Evolutionary conservation across 768 basidiomycete genomes (phyloP), one percentile per base, ranked within the genome.

Genomic region (Lentinula raphanica): DNA sequence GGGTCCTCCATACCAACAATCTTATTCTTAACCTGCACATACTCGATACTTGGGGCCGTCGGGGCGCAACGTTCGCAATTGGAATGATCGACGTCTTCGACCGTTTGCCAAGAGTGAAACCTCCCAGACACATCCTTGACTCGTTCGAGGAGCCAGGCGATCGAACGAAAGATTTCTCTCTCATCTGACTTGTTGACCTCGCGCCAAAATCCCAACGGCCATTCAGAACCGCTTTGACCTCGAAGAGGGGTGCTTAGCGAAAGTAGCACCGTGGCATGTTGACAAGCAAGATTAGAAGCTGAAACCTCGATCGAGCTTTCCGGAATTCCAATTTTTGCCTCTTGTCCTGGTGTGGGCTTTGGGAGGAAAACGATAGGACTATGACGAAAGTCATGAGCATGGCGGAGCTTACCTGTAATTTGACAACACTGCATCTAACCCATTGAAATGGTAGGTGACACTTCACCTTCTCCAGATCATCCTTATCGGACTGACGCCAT

Each of bases 121-220:
- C 80, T 73, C 36, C 83, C 84, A 23, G 88, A 82, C 58, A 93
- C 82, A 58, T 86, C 82, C 12, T 90, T 85, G 60, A 95, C 80
- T 50, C 92, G 84, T 67, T 94, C 91, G 23, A 92, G 74, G 19
- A 97, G 72, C 94, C 95, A 98, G 2, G 93, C 89, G 15, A 96
- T 68, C 4, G 86, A 77, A 60, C 83, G 84, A 77, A 94, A 96
- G 1, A 85, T 87, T 11, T 81, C 75, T 3, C 94, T 86, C 66
- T 96, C 92, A 63, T 95, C 88, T 8, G 92, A 76, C 63, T 90
- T 88, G 69, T 96, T 92, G 44, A 98, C 84, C 64, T 93, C 89
- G 40, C 72, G 74, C 92, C 92, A 97, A 5, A 65, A 60, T 12
- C 80, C 84, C 29, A 75, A 76, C 5, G 88, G 83, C 95, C 95